Evolutionary conservation across 345 rosid species (phyloP), one percentile per base, ranked within the genome.

Genomic region (Abelmoschus esculentus): DNA sequence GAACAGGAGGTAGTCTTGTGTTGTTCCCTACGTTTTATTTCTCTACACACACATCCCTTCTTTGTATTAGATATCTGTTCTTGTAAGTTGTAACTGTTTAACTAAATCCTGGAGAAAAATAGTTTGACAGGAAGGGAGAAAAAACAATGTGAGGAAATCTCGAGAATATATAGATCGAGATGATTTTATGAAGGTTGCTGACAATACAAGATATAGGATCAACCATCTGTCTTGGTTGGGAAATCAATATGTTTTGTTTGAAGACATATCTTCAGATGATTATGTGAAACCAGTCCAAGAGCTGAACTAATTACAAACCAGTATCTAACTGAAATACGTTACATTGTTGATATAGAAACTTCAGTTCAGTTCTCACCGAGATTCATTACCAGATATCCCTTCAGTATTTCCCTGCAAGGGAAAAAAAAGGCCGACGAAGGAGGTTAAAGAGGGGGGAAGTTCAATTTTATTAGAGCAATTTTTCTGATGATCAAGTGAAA

Each of bases 361-460:
- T 11, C 31, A 42, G 67, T 5, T 59, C 5, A 18, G 66, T 47
- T 54, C 65, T 76, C 66, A 82, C 34, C 74, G 52, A 19, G 31
- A 32, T 44, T 64, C 34, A 12, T 42, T n/a, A 13, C 29, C 54
- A 13, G 68, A 64, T 13, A 44, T 42, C 68, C 68, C 7, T 42
- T 14, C 18, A 12, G 13, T 44, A 6, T 64, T 14, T 3, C 49
- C 47, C 66, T 19, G 60, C 60, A 55, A 55, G 14, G 31, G 9
- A 3, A 19, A 55, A 54, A 55, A 55, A 19, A 3, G n/a, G n/a
- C 5, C n/a, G 34, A 13, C 10, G 6, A 56, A 22, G 58, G 13
- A 54, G 29, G 58, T 29, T 54, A 54, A 18, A 18, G 58, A 8
- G 13, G 19, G 11, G 29, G 9, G 17, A 49, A 49, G 54, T 14